Percentiles rank a stretch among this genome's conserved stretches.
These are phyloP conservation scores for Camellia japonica DNA, from an alignment of 148 eudicot species.

Conservation along the genomic window DNA sequence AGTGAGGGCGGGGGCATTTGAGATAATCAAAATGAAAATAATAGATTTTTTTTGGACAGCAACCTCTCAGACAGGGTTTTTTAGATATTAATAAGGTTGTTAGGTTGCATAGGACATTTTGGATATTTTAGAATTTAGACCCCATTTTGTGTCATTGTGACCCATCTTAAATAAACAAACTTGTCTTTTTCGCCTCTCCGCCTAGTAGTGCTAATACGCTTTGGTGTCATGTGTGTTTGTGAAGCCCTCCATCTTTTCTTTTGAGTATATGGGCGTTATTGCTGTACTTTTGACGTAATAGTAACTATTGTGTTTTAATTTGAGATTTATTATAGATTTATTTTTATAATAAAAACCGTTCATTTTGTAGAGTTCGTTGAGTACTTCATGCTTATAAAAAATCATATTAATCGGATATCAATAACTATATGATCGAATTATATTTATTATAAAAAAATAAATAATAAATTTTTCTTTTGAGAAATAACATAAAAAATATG, in stretches of 20 bases:
- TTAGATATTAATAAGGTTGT: neutral
- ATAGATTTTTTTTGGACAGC: neutral
- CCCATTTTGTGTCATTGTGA: neutral
- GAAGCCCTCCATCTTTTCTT: neutral
- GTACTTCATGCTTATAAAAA: too few relatives aligned
- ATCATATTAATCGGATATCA: too few relatives aligned
- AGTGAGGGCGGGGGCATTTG: neutral
- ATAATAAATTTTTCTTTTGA: too few relatives aligned
- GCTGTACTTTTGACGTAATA: too few relatives aligned
- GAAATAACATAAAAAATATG: too few relatives aligned
- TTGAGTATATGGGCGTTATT: neutral
- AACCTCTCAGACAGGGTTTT: neutral
- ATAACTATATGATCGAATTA: too few relatives aligned
- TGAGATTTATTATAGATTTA: too few relatives aligned
- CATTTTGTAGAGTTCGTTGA: too few relatives aligned
- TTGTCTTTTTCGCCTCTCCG: neutral
- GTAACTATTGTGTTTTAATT: too few relatives aligned
- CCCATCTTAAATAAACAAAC: neutral
- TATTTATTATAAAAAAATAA: too few relatives aligned
- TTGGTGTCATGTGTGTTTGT: neutral
- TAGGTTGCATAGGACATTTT: conserved; percentile 1
- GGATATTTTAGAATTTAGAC: neutral
- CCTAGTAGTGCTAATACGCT: neutral
- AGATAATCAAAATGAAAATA: neutral
- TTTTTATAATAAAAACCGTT: too few relatives aligned